These are phyloP conservation scores for Cercospora sp. DNA, from an alignment of 2,329 filamentous ascomycete genomes.

Conservation along the genomic window DNA sequence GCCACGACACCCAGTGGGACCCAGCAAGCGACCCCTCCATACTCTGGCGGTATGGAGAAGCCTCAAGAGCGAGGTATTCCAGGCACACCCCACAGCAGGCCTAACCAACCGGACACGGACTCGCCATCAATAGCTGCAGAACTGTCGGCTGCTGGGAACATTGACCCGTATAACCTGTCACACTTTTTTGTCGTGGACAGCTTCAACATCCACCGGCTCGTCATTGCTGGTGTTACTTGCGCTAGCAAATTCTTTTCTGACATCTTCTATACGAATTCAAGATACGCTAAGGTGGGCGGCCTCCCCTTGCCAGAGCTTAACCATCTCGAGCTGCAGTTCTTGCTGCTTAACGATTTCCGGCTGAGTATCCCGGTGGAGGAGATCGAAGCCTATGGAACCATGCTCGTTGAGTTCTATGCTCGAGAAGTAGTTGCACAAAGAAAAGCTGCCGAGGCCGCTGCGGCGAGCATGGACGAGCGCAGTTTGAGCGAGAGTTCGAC, in stretches of 20 bases:
- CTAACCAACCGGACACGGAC: slow-evolving; percentile 32
- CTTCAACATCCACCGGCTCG: slow-evolving; percentile 95
- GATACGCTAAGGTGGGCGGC: slow-evolving; percentile 98
- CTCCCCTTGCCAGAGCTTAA: slow-evolving; percentile 90
- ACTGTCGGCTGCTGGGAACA: slow-evolving; percentile 33
- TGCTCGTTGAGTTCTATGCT: slow-evolving; percentile 97
- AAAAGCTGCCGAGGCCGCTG: slow-evolving; percentile 40
- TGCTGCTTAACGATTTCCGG: slow-evolving; percentile 93
- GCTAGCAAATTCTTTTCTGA: slow-evolving; percentile 99
- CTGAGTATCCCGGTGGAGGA: slow-evolving; percentile 92
- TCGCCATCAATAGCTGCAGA: slow-evolving; percentile 39
- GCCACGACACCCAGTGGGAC: slow-evolving; percentile 34
- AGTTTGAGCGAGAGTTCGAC: slow-evolving; percentile 37
- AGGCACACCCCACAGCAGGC: slow-evolving; percentile 41
- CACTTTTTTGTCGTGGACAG: slow-evolving; percentile 95
- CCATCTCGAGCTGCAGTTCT: slow-evolving; percentile 92
- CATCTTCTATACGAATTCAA: slow-evolving; percentile 97
- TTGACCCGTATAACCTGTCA: slow-evolving; percentile 56
- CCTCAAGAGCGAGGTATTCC: slow-evolving; percentile 34
- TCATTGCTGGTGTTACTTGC: slow-evolving; percentile 96
- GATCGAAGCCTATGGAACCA: slow-evolving; percentile 93
- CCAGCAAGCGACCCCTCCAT: slow-evolving; percentile 51
- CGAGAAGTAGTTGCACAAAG: slow-evolving; percentile 76
- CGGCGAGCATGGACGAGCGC: slow-evolving; percentile 27
- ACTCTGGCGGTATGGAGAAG: slow-evolving; percentile 50